These are phyloP conservation scores for Aspergillus texensis DNA, from an alignment of 2,329 filamentous ascomycete genomes.

Conservation along the genomic window DNA sequence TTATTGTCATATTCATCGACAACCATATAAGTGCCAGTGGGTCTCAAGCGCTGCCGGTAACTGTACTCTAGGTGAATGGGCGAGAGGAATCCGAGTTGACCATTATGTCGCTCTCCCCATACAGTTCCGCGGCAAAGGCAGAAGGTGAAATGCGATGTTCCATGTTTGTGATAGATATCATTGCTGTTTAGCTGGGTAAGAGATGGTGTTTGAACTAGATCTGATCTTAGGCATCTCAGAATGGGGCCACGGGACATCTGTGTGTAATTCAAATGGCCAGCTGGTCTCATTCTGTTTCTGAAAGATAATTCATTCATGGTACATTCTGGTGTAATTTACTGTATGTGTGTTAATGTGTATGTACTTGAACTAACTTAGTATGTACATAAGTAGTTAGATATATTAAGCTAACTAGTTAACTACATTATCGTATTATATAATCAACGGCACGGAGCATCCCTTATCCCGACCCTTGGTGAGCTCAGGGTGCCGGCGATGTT, in stretches of 20 bases:
- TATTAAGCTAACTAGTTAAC: background rate
- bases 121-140: background rate
- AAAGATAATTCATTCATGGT: background rate
- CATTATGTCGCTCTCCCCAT: background rate
- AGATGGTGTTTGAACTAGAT: background rate
- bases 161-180: background rate
- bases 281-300: background rate
- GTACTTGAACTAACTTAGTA: no score
- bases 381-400: no score
- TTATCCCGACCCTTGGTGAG: slow-evolving; percentile 14
- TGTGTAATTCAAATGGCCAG: background rate
- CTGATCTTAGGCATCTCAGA: background rate
- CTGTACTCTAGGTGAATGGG: background rate
- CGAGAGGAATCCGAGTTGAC: background rate
- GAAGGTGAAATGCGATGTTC: background rate
- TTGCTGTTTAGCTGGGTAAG: background rate
- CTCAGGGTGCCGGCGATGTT: slow-evolving; percentile 17
- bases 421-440: slow-evolving; percentile 18
- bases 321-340: background rate
- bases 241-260: background rate
- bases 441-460: slow-evolving; percentile 25
- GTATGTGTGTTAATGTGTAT: background rate
- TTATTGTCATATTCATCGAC: background rate
- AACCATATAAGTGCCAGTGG: background rate
- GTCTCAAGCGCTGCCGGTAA: background rate